Evolutionary conservation across 768 basidiomycete genomes (phyloP), one percentile per base, ranked within the genome.

Genomic region (Lyophyllum semitale): DNA sequence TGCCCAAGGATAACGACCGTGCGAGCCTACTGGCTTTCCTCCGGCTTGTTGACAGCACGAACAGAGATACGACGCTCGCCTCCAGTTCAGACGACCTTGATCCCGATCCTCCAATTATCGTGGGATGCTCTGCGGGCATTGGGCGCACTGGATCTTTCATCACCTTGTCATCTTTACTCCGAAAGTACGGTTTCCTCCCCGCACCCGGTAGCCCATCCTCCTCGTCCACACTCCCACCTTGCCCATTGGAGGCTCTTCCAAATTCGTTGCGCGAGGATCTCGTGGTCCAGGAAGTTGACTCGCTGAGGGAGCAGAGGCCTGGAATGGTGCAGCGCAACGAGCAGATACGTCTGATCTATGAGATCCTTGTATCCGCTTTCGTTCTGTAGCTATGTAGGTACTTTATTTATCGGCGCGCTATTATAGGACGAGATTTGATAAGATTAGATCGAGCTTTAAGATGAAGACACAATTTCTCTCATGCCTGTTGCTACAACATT

Each of bases 101-200:
- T 60, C 73, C 80, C 13, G 85, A 88, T 58, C 88, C 89, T n/a
- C 91, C 91, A 0, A 80, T 90, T 58, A 81, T 95, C 62, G 80
- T 91, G 27, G 84, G 89, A 58, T 95, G 93, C 66, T 93, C 91
- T 25, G 93, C 94, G 1, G 93, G 93, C 4, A 79, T 95, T 54
- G 93, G 93, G 3, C 81, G 93, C 32, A 93, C 93, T 4, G 93
- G 93, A 17, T 82, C 92, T 6, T 93, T 93, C 71, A 89, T 95
- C 65, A 84, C 89, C 0, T 66, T 93, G 37, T 84, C 84, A 8
- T 94, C 92, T 12, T 74, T 95, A 33, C 76, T 94, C n/a, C 88
- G 91, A 26, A 68, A 76, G 29, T 70, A 83, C 57, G 78, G 74
- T 27, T 73, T 86, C 52, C 74, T 82, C 22, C 69, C 70, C n/a